These are phyloP conservation scores for Quercus cerris DNA, from an alignment of 306 rosid species.

Conservation along the genomic window DNA sequence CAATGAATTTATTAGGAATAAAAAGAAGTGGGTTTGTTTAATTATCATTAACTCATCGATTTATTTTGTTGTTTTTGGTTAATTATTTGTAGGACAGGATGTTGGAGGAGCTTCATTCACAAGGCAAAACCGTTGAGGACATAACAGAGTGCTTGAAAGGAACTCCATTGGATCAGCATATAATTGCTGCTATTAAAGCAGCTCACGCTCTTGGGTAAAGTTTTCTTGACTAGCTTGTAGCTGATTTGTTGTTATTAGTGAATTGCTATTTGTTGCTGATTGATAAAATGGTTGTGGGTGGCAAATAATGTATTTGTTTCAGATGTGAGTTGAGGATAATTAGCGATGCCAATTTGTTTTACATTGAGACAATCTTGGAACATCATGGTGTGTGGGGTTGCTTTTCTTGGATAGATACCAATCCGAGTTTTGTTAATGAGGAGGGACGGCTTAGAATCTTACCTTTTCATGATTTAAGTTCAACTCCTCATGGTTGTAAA, in stretches of 20 bases:
- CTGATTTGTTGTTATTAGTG: background rate
- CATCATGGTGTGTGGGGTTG: constrained; percentile 57
- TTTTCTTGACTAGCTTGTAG: background rate
- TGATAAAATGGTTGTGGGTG: background rate
- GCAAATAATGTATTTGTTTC: constrained; percentile 13
- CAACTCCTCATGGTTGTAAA: constrained; percentile 62
- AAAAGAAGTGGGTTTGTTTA: too few relatives aligned
- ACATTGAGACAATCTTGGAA: constrained; percentile 58
- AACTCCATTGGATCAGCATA: constrained; percentile 46
- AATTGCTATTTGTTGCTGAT: background rate
- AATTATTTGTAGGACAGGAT: constrained; percentile 42
- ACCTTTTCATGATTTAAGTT: constrained; percentile 47
- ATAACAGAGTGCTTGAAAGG: constrained; percentile 54
- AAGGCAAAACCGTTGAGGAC: constrained; percentile 39
- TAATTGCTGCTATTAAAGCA: constrained; percentile 61
- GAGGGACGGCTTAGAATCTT: constrained; percentile 52
- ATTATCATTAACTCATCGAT: background rate
- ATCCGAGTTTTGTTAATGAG: constrained; percentile 47
- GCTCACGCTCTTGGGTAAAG: constrained; percentile 54
- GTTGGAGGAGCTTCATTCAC: constrained; percentile 65
- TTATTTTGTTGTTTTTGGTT: background rate
- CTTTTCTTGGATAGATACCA: constrained; percentile 59
- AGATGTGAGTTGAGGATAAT: constrained; percentile 74
- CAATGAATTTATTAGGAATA: too few relatives aligned
- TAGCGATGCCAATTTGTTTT: constrained; percentile 74